These are phyloP conservation scores for Pichia sp. DNA, from an alignment of 1,139 yeast genomes.

Conservation along the genomic window DNA sequence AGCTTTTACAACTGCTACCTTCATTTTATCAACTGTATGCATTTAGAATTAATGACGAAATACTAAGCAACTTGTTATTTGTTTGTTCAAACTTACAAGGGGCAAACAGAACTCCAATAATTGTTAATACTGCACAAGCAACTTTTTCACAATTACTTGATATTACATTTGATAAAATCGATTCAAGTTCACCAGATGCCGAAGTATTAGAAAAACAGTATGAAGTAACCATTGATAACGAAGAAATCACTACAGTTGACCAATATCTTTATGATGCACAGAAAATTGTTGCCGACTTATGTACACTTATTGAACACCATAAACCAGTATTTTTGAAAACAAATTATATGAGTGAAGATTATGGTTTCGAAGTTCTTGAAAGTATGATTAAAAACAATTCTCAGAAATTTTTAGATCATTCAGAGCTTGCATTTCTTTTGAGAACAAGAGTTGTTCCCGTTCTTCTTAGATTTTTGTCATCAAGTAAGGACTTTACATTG, in stretches of 20 bases:
- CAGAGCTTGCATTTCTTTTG: constrained; percentile 58
- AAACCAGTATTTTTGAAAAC: constrained; percentile 47
- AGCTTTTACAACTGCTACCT: constrained; percentile 82
- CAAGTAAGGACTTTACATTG: constrained; percentile 56
- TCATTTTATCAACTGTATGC: constrained; percentile 62
- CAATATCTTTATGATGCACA: constrained; percentile 62
- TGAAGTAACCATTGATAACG: constrained; percentile 38
- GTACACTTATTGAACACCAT: constrained; percentile 57
- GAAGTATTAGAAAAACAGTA: constrained; percentile 18
- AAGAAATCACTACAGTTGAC: constrained; percentile 38
- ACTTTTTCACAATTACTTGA: constrained; percentile 81
- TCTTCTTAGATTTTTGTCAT: constrained; percentile 58
- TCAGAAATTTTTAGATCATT: constrained; percentile 47
- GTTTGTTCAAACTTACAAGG: constrained; percentile 70
- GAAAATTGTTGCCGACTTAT: constrained; percentile 62
- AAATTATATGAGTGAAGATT: constrained; percentile 52
- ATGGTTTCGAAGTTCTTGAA: constrained; percentile 77
- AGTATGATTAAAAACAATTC: constrained; percentile 54
- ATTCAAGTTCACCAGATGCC: not conserved
- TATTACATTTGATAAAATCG: constrained; percentile 62
- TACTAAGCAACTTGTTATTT: constrained; percentile 52
- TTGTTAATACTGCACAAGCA: constrained; percentile 88
- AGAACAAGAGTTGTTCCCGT: constrained; percentile 70
- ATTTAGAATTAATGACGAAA: constrained; percentile 44
- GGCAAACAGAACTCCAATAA: constrained; percentile 65